A percentile compares a stretch with the other conserved stretches of the same genome.
Evolutionary conservation across 2,329 filamentous ascomycete genomes (phyloP).

Genomic region (Penicillium sp.): DNA sequence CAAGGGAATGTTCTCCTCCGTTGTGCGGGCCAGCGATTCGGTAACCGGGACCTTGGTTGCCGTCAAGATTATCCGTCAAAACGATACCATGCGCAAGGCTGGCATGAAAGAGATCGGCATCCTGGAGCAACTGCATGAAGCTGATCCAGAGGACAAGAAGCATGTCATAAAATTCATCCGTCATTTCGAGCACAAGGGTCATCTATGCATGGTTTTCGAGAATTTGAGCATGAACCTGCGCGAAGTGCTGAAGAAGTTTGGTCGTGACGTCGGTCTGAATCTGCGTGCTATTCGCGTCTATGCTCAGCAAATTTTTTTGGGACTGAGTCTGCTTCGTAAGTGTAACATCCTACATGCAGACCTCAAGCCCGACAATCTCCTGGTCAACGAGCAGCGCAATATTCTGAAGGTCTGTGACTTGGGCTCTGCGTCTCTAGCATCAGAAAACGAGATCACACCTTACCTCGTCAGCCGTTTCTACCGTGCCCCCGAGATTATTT

Average conservation of each 20-base stretch:
- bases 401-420: constrained; percentile 93
- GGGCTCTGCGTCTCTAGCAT: constrained; percentile 89
- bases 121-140: constrained; percentile 79
- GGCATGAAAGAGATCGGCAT: constrained; percentile 95
- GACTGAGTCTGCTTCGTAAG: constrained; percentile 82
- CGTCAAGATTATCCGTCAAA: constrained; percentile 97
- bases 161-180: constrained; percentile 87
- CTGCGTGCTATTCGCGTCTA: constrained; percentile 84
- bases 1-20: constrained; percentile 94
- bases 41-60: constrained; percentile 77
- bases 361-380: constrained; percentile 95
- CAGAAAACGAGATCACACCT: constrained; percentile 88
- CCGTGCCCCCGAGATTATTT: constrained; percentile 92
- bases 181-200: constrained; percentile 89
- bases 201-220: constrained; percentile 96
- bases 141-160: constrained; percentile 85
- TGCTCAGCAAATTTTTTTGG: constrained; percentile 91
- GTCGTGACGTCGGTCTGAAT: constrained; percentile 90
- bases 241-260: constrained; percentile 93
- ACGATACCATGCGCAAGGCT: constrained; percentile 87
- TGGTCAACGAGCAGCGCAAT: constrained; percentile 82
- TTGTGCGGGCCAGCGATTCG: constrained; percentile 83
- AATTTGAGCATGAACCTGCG: constrained; percentile 89
- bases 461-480: constrained; percentile 98
- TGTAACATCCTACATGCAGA: constrained; percentile 95